Percentiles rank a stretch among this genome's conserved stretches.
Evolutionary conservation across 2,329 filamentous ascomycete genomes (phyloP).

Genomic region (Clarireedia monteithiana): DNA sequence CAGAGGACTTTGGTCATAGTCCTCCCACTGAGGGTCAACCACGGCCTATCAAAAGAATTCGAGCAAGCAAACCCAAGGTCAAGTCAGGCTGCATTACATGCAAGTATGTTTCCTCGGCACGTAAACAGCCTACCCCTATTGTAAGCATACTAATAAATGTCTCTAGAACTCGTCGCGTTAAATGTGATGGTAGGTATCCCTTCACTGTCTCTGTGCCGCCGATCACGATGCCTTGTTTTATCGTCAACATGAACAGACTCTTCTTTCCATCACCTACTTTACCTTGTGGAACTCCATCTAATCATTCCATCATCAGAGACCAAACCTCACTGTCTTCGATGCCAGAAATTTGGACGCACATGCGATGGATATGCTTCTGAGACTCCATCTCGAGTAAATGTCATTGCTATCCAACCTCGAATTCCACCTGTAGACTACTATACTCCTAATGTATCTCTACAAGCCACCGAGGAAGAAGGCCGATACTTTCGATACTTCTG

Average conservation of each 20-base stretch:
- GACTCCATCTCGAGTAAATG: not conserved
- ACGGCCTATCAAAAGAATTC: slow-evolving; percentile 17
- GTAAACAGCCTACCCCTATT: not conserved
- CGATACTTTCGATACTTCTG: slow-evolving; percentile 56
- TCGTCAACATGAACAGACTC: not conserved
- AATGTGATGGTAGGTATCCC: slow-evolving; percentile 42
- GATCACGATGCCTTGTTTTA: not conserved
- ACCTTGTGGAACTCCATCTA: not conserved
- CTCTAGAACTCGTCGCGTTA: slow-evolving; percentile 45
- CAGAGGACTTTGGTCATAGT: slow-evolving; percentile 6
- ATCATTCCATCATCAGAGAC: slow-evolving; percentile 33
- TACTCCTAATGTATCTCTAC: slow-evolving; percentile 33
- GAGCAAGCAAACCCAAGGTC: slow-evolving; percentile 41
- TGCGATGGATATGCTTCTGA: slow-evolving; percentile 50
- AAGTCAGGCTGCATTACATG: slow-evolving; percentile 60
- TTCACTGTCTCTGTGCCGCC: too few species aligned
- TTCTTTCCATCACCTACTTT: not conserved
- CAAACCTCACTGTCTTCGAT: slow-evolving; percentile 54
- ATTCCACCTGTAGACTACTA: slow-evolving; percentile 23
- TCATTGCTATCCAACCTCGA: slow-evolving; percentile 19
- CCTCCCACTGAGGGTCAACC: slow-evolving; percentile 14
- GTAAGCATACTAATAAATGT: not conserved
- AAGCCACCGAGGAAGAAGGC: slow-evolving; percentile 44
- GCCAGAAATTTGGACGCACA: slow-evolving; percentile 47
- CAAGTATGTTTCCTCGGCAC: slow-evolving; percentile 41